Percentiles rank a stretch among this genome's conserved stretches.
Conservation (phyloP, 192 early-diverging fungal genomes). For the Ambispora gerdemannii region DNA sequence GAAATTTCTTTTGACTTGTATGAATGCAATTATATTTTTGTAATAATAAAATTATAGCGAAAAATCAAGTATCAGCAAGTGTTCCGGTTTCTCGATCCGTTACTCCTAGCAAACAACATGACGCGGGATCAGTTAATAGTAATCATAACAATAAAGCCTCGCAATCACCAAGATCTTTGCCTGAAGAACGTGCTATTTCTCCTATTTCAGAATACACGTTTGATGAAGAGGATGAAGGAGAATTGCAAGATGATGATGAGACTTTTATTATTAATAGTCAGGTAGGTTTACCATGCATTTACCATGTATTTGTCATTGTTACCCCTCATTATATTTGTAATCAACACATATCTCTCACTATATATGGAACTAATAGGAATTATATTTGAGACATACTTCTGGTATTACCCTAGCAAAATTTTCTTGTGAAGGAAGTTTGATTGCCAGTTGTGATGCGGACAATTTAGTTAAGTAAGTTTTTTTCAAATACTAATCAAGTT, state of each 20-base stretch:
- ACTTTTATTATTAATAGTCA: slow-evolving; percentile 12
- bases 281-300: slow-evolving; percentile 12
- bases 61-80: not conserved
- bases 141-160: not conserved
- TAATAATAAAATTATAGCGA: not conserved
- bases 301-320: not conserved
- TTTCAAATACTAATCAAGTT: not conserved
- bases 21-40: not conserved
- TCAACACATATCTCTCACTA: not conserved
- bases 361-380: slow-evolving; percentile 37
- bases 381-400: slow-evolving; percentile 57
- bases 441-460: slow-evolving; percentile 62
- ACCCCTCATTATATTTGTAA: not conserved
- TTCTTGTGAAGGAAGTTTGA: slow-evolving; percentile 53
- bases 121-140: not conserved
- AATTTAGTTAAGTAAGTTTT: slow-evolving; percentile 46
- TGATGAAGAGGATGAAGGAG: slow-evolving; percentile 5
- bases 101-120: not conserved
- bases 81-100: not conserved
- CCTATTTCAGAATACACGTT: slow-evolving; percentile 16
- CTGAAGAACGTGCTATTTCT: not conserved
- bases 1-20: too few species aligned
- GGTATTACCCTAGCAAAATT: slow-evolving; percentile 56
- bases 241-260: not conserved
- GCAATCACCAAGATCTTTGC: not conserved